Percentiles rank a stretch among this genome's conserved stretches.
Conservation (phyloP, 2,329 filamentous ascomycete genomes). For the Hyphodiscus sp. region DNA sequence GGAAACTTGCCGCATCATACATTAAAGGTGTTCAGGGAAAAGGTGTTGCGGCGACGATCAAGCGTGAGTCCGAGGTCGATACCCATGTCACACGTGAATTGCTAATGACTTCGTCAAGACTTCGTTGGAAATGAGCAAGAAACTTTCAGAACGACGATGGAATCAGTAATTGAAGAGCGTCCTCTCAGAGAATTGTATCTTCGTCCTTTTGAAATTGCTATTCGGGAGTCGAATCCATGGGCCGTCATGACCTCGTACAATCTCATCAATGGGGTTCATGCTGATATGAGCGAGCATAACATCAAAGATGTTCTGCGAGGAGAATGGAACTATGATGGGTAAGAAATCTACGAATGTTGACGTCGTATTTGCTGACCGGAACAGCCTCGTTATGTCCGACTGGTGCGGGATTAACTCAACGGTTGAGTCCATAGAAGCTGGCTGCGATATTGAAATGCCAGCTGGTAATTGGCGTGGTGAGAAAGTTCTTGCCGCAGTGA, state of each 20-base stretch:
- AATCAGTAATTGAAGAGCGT: slow-evolving; percentile 58
- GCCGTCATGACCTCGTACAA: slow-evolving; percentile 66
- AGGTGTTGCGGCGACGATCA: slow-evolving; percentile 70
- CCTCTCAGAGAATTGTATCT: slow-evolving; percentile 65
- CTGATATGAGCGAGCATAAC: slow-evolving; percentile 48
- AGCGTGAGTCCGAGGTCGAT: slow-evolving; percentile 46
- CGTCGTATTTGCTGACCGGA: not conserved
- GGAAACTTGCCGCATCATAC: slow-evolving; percentile 65
- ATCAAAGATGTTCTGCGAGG: slow-evolving; percentile 52
- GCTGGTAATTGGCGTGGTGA: slow-evolving; percentile 49
- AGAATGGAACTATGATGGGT: slow-evolving; percentile 59
- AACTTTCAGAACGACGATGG: slow-evolving; percentile 57
- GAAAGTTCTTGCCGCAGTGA: slow-evolving; percentile 48
- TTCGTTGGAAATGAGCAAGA: slow-evolving; percentile 71
- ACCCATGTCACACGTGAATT: not conserved
- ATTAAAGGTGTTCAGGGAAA: slow-evolving; percentile 68
- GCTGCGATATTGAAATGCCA: slow-evolving; percentile 53
- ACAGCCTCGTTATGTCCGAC: slow-evolving; percentile 50
- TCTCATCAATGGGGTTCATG: slow-evolving; percentile 56
- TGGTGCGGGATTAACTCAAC: slow-evolving; percentile 54
- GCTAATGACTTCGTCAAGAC: slow-evolving; percentile 33
- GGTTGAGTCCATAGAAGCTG: slow-evolving; percentile 47
- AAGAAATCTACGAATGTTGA: slow-evolving; percentile 16
- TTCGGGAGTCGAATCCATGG: slow-evolving; percentile 63
- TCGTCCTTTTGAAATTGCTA: slow-evolving; percentile 67